phyloP scores from a whole-genome alignment of 1,284 basidiomycete genomes.

The Termitomyces sp. region DNA sequence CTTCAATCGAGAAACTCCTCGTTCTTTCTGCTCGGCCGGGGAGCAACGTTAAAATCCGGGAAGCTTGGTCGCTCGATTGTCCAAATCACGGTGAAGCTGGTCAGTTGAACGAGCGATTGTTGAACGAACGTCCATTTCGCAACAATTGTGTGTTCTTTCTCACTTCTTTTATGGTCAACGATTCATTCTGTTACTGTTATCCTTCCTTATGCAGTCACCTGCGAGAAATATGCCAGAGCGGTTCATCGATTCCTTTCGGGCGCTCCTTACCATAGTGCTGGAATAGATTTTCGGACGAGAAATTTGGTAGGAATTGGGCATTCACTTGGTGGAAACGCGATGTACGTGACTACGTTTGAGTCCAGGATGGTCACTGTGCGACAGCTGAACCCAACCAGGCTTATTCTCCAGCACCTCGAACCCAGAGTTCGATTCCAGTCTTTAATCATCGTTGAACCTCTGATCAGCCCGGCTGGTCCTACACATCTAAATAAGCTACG shows the following conservation, averaged over 20 bases:
- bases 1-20: slow-evolving; percentile 44
- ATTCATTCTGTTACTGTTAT: background rate
- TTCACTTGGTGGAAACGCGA: slow-evolving; percentile 56
- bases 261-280: slow-evolving; percentile 31
- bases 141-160: slow-evolving; percentile 35
- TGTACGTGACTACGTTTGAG: slow-evolving; percentile 35
- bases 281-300: slow-evolving; percentile 41
- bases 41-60: slow-evolving; percentile 34
- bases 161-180: background rate
- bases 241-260: slow-evolving; percentile 48
- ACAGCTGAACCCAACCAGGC: slow-evolving; percentile 26
- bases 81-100: slow-evolving; percentile 49
- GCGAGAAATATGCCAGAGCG: slow-evolving; percentile 51
- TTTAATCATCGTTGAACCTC: slow-evolving; percentile 51
- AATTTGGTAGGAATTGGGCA: slow-evolving; percentile 57
- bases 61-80: slow-evolving; percentile 50
- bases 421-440: slow-evolving; percentile 40
- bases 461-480: slow-evolving; percentile 45
- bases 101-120: slow-evolving; percentile 33
- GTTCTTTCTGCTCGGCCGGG: slow-evolving; percentile 19
- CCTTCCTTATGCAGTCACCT: slow-evolving; percentile 41
- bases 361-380: background rate
- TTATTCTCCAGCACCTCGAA: slow-evolving; percentile 43
- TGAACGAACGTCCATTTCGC: slow-evolving; percentile 37
- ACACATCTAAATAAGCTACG: slow-evolving; percentile 37